These are phyloP conservation scores for Phytophthora melonis DNA, from an alignment of 352 stramenopile species.

Conservation along the genomic window DNA sequence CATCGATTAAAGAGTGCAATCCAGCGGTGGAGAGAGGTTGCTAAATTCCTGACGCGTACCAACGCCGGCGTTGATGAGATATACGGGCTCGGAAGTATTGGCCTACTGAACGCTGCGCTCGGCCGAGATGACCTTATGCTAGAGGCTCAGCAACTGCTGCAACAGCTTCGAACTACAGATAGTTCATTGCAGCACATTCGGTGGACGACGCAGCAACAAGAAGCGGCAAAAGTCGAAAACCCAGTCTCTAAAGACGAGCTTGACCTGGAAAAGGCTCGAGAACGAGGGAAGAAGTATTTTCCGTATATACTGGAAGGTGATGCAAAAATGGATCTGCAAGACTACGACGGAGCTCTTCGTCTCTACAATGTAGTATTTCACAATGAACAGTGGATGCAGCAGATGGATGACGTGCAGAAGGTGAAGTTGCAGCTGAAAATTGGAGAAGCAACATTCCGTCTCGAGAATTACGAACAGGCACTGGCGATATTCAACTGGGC, in stretches of 20 bases:
- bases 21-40: constrained; percentile 44
- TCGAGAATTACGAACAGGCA: constrained; percentile 67
- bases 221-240: constrained; percentile 12
- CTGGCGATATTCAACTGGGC: constrained; percentile 57
- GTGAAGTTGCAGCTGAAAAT: constrained; percentile 50
- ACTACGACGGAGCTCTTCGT: constrained; percentile 51
- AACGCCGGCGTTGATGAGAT: constrained; percentile 23
- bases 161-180: constrained; percentile 54
- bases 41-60: constrained; percentile 24
- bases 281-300: constrained; percentile 53
- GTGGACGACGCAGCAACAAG: constrained; percentile 57
- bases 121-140: constrained; percentile 59
- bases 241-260: constrained; percentile 2
- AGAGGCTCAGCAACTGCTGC: constrained; percentile 54
- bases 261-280: constrained; percentile 8
- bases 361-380: constrained; percentile 55
- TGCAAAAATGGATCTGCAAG: constrained; percentile 61
- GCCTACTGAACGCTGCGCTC: constrained; percentile 57
- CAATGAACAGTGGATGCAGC: constrained; percentile 50
- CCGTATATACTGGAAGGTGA: constrained; percentile 64
- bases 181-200: constrained; percentile 43
- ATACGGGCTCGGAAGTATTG: constrained; percentile 56
- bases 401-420: constrained; percentile 44
- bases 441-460: constrained; percentile 40
- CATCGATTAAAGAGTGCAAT: constrained; percentile 34